Evolutionary conservation across 2,329 filamentous ascomycete species (phyloP).

Genomic region (Hawksworthiomyces lignivorus): DNA sequence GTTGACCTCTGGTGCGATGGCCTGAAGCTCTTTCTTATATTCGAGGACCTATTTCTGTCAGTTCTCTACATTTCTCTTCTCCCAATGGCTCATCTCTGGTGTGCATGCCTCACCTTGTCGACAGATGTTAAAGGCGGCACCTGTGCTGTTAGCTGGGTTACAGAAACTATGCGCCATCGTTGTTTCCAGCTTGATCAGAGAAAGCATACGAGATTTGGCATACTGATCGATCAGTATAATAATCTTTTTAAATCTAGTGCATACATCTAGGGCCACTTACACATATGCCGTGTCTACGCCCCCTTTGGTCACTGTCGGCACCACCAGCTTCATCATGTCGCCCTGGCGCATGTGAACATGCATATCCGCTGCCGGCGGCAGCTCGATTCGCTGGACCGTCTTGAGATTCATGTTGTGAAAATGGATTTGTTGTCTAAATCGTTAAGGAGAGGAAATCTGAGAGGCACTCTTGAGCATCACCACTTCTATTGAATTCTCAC

Average conservation of each 20-base stretch:
- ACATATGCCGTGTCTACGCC: constrained; percentile 20
- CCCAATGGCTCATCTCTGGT: no score
- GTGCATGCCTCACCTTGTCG: constrained; percentile 8
- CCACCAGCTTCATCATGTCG: constrained; percentile 51
- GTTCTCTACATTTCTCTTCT: background rate
- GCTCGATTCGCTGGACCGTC: constrained; percentile 30
- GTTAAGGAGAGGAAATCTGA: no score
- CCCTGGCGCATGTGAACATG: constrained; percentile 66
- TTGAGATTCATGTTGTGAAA: constrained; percentile 22
- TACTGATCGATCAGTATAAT: constrained; percentile 57
- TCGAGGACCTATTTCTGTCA: constrained; percentile 46
- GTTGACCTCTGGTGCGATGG: constrained; percentile 53
- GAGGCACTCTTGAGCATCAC: no score
- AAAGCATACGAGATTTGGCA: constrained; percentile 24
- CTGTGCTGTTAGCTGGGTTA: constrained; percentile 2
- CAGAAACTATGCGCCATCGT: background rate
- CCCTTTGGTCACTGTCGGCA: constrained; percentile 30
- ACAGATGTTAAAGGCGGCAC: constrained; percentile 15
- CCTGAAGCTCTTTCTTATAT: constrained; percentile 55
- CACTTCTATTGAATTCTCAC: no score
- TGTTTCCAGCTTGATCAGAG: background rate
- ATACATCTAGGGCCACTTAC: background rate
- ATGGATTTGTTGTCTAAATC: no score
- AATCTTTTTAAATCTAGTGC: background rate
- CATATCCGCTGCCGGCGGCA: constrained; percentile 60